Percentiles rank a stretch among this genome's conserved stretches.
These are phyloP conservation scores for Sordaria brevicollis DNA, from an alignment of 495 filamentous ascomycete species.

Conservation along the genomic window DNA sequence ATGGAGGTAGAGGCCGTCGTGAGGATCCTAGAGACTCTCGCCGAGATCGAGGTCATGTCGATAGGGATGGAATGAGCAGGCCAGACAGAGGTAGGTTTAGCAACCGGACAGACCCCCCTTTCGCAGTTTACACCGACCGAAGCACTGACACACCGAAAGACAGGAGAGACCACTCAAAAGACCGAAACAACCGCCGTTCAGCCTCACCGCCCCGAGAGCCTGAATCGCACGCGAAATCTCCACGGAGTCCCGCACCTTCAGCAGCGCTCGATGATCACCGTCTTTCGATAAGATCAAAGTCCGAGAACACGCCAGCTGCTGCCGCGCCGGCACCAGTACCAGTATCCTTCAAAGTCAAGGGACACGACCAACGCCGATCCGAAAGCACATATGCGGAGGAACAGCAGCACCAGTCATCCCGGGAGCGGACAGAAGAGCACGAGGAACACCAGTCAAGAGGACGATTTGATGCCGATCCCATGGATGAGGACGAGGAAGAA, in stretches of 20 bases:
- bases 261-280: constrained; percentile 4
- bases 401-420: constrained; percentile 2
- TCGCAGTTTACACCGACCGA: not conserved
- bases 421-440: constrained; percentile 10
- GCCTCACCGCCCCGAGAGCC: constrained; percentile 11
- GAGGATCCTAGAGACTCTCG: not conserved
- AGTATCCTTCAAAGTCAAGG: constrained; percentile 28
- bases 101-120: not conserved
- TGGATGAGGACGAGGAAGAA: constrained; percentile 37
- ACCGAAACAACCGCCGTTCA: not conserved
- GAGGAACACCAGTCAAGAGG: constrained; percentile 8
- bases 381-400: constrained; percentile 26
- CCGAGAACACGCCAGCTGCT: constrained; percentile 27
- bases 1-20: constrained; percentile 5
- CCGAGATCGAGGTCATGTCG: not conserved
- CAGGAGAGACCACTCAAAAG: constrained; percentile 14
- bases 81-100: constrained; percentile 24
- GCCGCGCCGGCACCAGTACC: constrained; percentile 17
- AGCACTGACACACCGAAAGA: constrained; percentile 12
- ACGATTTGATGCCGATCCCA: constrained; percentile 26
- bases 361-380: constrained; percentile 24
- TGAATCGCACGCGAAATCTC: constrained; percentile 22
- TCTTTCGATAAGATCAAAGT: constrained; percentile 13
- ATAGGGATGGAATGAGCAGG: constrained; percentile 1
- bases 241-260: constrained; percentile 14